Base-by-base conservation (phyloP, 164 flowering plant species). In the Buxus sempervirens region DNA sequence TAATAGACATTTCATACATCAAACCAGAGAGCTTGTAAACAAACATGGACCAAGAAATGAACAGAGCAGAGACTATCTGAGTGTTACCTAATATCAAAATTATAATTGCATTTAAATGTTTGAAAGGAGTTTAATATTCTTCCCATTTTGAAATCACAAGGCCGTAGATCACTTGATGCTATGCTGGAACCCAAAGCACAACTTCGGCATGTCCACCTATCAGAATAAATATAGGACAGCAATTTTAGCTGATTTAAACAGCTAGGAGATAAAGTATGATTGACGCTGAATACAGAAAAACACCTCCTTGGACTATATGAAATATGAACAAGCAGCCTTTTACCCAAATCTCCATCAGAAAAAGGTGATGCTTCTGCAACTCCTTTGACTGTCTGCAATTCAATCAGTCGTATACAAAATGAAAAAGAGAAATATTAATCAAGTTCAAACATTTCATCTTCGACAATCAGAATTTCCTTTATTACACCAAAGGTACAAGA, bases 81-180 rank as follows among this genome's bases (percentile, higher is more conserved):
- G 18, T 26, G 53, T 65, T 77, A 93, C 96, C 96, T 86, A n/a
- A 90, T 38, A 53, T 89, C 82, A 71, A 94, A 90, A 74, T 81
- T 82, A 81, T 89, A 91, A 2, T 66, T 74, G 77, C 92, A 89
- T 79, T 74, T 89, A 75, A 85, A 91, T 27, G 81, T 75, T 72
- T 85, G 90, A 71, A 91, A 81, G 48, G 87, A 80, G 63, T 67
- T 77, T 64, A 94, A 73, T 53, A 90, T 82, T 75, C 78, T 87
- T 78, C 93, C 97, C 90, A 88, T 78, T 78, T 90, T 94, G 68
- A 94, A 90, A 80, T 94, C 97, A 84, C 96, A 91, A 65, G 95
- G 92, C 25, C 86, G 69, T 28, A 94, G 74, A 70, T 83, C 83
- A 69, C 83, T 88, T 63, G 97, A 83, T 58, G 89, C 70, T 56